Conservation (phyloP, 179 eudicot species). For the Vitellaria paradoxa region DNA sequence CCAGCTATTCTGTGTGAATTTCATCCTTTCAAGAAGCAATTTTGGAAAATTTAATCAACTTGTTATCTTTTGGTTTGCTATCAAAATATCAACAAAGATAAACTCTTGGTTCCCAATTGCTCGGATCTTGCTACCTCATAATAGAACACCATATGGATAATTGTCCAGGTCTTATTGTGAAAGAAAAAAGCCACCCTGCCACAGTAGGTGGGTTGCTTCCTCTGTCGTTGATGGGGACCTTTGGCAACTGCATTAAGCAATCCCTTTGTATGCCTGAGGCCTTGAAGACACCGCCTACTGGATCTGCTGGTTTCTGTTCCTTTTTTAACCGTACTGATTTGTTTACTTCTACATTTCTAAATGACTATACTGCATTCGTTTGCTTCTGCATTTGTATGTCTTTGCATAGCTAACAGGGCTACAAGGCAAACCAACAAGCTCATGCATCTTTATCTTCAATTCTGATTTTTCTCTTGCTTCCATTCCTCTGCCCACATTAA, state of each 20-base stretch:
- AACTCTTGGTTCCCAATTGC: neutral
- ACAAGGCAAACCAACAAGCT: neutral
- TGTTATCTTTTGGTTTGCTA: neutral
- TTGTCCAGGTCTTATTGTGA: constrained; percentile 20
- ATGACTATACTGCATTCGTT: too few species aligned
- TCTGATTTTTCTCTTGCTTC: neutral
- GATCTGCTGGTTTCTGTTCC: neutral
- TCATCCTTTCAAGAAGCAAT: neutral
- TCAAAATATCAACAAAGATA: neutral
- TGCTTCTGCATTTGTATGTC: neutral
- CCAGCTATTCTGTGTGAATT: too few species aligned
- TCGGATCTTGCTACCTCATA: neutral
- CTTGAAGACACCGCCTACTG: neutral
- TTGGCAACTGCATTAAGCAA: too few species aligned
- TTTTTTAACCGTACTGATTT: too few species aligned
- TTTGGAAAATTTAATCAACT: neutral
- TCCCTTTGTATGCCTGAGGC: too few species aligned
- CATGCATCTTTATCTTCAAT: neutral
- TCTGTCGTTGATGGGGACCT: neutral
- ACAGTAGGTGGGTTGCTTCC: constrained; percentile 17
- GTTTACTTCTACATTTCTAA: too few species aligned
- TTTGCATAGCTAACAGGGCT: neutral
- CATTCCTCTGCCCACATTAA: neutral
- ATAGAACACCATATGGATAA: constrained; percentile 6
- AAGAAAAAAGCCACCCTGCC: constrained; percentile 15